These are phyloP conservation scores for Mimosa bimucronata DNA, from an alignment of 306 rosid genomes.

Conservation along the genomic window DNA sequence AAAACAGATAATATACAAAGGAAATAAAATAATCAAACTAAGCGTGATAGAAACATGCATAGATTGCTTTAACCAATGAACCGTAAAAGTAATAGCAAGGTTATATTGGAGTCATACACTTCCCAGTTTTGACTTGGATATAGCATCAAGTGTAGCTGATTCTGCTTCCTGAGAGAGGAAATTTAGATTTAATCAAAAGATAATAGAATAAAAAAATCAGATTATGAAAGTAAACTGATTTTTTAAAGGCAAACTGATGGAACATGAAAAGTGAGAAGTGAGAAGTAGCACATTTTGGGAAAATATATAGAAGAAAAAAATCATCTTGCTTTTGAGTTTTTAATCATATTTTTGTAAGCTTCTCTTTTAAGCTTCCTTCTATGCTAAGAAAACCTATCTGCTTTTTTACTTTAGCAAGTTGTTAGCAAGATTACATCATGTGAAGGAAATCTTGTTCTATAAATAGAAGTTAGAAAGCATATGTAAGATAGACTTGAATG, in stretches of 20 bases:
- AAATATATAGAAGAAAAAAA: too few relatives aligned
- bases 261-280: too few relatives aligned
- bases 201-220: conserved; percentile 19
- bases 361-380: too few relatives aligned
- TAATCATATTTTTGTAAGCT: too few relatives aligned
- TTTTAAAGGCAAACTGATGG: background rate
- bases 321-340: too few relatives aligned
- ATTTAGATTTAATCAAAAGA: conserved; percentile 24
- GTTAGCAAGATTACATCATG: too few relatives aligned
- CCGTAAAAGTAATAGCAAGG: conserved; percentile 29
- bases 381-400: too few relatives aligned
- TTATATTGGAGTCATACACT: conserved; percentile 58
- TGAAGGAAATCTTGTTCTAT: too few relatives aligned
- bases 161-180: conserved; percentile 78
- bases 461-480: too few relatives aligned
- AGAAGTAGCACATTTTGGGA: too few relatives aligned
- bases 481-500: too few relatives aligned
- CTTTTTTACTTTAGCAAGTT: too few relatives aligned
- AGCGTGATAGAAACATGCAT: background rate
- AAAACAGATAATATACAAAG: background rate
- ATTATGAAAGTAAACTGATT: conserved; percentile 2
- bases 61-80: conserved; percentile 21
- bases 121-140: conserved; percentile 87
- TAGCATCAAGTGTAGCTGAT: conserved; percentile 92
- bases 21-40: conserved; percentile 1